Base-by-base conservation (phyloP, 176 grass and related monocot species). In the Oropetium thomaeum region DNA sequence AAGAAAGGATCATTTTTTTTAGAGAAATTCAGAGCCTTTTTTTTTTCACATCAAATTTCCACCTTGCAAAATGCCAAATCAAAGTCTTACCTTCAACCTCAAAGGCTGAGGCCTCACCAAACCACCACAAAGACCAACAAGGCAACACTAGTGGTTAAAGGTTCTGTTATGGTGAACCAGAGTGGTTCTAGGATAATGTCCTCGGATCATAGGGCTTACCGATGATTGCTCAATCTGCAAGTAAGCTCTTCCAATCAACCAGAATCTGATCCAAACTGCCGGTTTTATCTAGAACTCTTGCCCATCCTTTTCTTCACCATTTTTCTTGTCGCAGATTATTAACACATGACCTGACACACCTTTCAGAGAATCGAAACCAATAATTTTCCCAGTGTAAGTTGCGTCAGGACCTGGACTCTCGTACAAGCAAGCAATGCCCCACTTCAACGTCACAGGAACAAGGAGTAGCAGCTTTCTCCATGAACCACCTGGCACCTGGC, bases 401-500 rank as follows among this genome's bases (percentile, higher is more conserved):
- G 43, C 84, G 45, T 77, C 57, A 64, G 30, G 38, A 64, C 66
- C 67, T 48, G 47, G 64, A 58, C 16, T 76, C 84, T 57, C 40
- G 43, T 45, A 57, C 48, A 45, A 23, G 38, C 67, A 72, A 29
- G 44, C 39, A 62, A 73, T 37, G 83, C 42, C 65, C 65, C 70
- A 47, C 32, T 11, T 27, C 68, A 58, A 65, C 58, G 10, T 66
- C 79, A 66, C 72, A 17, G 39, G 19, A 45, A 60, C 25, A 72
- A 39, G 22, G 20, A 42, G 60, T 3, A 27, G 60, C 41, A 49
- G 22, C 31, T 68, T 83, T 71, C 53, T 30, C 53, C 34, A 35
- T 7, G 52, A 68, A 52, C 53, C 80, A 83, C 45, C 74, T 69
- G 42, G 69, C n/a, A n/a, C n/a, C n/a, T n/a, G n/a, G n/a, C n/a